A percentile compares a stretch with the other conserved stretches of the same genome.
Conservation (phyloP, 768 basidiomycete genomes). For the Agrocybe chaxingu region DNA sequence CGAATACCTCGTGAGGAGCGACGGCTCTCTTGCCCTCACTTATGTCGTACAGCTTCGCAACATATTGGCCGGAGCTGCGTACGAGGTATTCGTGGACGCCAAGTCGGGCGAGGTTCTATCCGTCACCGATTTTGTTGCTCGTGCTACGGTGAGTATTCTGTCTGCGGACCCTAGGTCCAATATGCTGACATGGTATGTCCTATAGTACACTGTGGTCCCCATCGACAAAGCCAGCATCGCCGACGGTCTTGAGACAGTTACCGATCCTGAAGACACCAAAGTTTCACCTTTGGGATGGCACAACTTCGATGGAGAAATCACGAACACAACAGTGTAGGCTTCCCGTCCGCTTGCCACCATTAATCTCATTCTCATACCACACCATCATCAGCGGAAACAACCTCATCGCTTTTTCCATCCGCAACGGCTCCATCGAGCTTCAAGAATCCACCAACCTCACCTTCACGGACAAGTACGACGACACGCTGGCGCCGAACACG, state of each 20-base stretch:
- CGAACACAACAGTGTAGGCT: slow-evolving; percentile 10
- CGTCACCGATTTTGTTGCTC: slow-evolving; percentile 49
- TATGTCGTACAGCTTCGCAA: slow-evolving; percentile 36
- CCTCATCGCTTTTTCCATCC: slow-evolving; percentile 25
- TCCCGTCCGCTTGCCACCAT: background rate
- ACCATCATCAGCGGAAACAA: slow-evolving; percentile 30
- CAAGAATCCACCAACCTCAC: slow-evolving; percentile 30
- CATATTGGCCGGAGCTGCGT: slow-evolving; percentile 38
- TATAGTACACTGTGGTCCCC: slow-evolving; percentile 40
- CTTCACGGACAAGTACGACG: slow-evolving; percentile 33
- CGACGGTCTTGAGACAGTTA: slow-evolving; percentile 44
- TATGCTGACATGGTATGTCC: background rate
- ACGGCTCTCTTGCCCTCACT: slow-evolving; percentile 35
- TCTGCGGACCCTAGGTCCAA: background rate
- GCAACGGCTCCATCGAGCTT: slow-evolving; percentile 22
- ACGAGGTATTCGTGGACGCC: slow-evolving; percentile 58
- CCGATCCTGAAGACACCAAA: slow-evolving; percentile 44
- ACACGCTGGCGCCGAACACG: slow-evolving; percentile 30
- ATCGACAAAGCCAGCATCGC: slow-evolving; percentile 44
- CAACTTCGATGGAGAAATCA: slow-evolving; percentile 8
- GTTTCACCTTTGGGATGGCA: slow-evolving; percentile 57
- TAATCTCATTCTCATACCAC: background rate
- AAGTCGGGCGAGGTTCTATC: slow-evolving; percentile 48
- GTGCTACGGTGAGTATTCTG: slow-evolving; percentile 32
- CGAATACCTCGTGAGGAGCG: slow-evolving; percentile 38